These are phyloP conservation scores for Flaveria floridana DNA, from an alignment of 140 eudicot genomes.

Conservation along the genomic window DNA sequence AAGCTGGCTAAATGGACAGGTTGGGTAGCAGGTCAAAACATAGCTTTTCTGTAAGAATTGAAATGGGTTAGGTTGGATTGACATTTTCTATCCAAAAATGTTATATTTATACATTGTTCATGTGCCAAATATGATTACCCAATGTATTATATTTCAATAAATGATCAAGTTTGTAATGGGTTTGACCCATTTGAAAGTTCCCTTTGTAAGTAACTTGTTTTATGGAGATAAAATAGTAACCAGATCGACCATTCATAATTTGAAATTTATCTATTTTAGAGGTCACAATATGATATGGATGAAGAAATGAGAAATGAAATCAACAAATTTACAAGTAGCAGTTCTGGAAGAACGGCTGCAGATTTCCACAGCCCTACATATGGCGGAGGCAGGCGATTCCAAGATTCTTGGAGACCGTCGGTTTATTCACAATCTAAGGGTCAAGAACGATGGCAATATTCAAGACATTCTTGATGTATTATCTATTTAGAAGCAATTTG, in stretches of 20 bases:
- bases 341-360: constrained; percentile 43
- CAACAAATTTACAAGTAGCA: constrained; percentile 41
- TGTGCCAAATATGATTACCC: background rate
- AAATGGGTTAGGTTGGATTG: background rate
- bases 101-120: background rate
- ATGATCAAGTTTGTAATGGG: background rate
- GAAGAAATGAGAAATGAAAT: constrained; percentile 68
- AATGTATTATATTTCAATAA: background rate
- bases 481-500: background rate
- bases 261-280: constrained; percentile 39
- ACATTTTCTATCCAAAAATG: background rate
- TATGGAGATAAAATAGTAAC: background rate
- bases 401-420: constrained; percentile 56
- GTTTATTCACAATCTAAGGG: constrained; percentile 51
- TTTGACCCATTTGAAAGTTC: background rate
- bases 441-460: constrained; percentile 39
- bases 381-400: constrained; percentile 62
- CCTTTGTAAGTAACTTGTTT: background rate
- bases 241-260: background rate
- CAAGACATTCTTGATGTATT: constrained; percentile 33
- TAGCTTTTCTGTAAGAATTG: background rate
- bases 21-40: background rate
- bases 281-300: constrained; percentile 70
- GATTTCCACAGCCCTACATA: constrained; percentile 41
- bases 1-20: background rate